Percentiles rank a stretch among this genome's conserved stretches.
These are phyloP conservation scores for Neurospora discreta DNA, from an alignment of 495 filamentous ascomycete species.

Conservation along the genomic window DNA sequence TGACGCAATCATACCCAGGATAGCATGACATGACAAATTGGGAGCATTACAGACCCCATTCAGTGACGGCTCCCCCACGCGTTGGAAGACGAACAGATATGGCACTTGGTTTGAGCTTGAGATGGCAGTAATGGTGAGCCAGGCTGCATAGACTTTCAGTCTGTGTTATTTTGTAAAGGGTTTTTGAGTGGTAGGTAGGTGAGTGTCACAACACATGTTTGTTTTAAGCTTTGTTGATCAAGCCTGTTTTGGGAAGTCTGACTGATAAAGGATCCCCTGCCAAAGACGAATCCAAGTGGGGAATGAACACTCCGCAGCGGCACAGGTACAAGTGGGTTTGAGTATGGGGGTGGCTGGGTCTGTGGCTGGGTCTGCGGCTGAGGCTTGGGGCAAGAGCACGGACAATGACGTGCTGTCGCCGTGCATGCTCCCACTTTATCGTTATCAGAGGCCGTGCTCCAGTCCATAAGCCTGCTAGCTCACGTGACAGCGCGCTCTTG, in stretches of 20 bases:
- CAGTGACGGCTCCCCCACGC: neutral
- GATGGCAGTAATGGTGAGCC: neutral
- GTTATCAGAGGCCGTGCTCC: no score
- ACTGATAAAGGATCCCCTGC: neutral
- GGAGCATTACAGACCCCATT: neutral
- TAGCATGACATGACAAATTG: neutral
- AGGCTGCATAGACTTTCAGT: neutral
- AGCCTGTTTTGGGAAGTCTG: neutral
- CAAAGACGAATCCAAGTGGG: neutral
- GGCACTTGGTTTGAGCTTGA: neutral
- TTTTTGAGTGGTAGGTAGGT: neutral
- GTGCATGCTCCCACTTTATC: neutral
- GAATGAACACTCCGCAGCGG: neutral
- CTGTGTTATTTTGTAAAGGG: neutral
- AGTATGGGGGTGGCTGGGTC: neutral
- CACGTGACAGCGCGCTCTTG: conserved; percentile 15
- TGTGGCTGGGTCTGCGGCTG: neutral
- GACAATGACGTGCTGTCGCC: neutral
- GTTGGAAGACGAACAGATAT: no score
- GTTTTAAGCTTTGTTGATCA: neutral
- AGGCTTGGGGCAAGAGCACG: neutral
- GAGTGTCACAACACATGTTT: neutral
- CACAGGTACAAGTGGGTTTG: neutral
- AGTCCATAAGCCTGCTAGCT: no score
- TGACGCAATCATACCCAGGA: neutral